Evolutionary conservation across 2,329 filamentous ascomycete species (phyloP).

Genomic region (Catunica adiposa): DNA sequence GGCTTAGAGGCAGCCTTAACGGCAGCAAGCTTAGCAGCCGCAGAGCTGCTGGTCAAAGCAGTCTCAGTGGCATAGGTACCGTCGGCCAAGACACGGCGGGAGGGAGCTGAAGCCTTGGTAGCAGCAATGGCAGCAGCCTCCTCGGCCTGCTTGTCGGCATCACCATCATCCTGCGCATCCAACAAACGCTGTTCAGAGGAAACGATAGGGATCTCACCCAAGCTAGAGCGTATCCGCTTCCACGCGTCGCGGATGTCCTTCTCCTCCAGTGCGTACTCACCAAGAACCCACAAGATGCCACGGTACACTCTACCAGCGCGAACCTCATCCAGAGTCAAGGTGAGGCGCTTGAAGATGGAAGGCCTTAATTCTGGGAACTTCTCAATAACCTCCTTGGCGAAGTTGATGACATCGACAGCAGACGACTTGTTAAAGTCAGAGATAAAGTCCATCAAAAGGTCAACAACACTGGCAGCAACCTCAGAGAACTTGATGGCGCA

Average conservation of each 20-base stretch:
- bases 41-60: slow-evolving; percentile 82
- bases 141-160: slow-evolving; percentile 32
- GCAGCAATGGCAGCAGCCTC: slow-evolving; percentile 59
- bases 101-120: slow-evolving; percentile 58
- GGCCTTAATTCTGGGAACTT: slow-evolving; percentile 84
- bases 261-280: slow-evolving; percentile 88
- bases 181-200: slow-evolving; percentile 84
- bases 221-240: slow-evolving; percentile 83
- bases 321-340: slow-evolving; percentile 81
- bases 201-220: slow-evolving; percentile 93
- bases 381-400: slow-evolving; percentile 97
- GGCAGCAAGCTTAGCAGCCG: slow-evolving; percentile 80
- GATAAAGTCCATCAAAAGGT: slow-evolving; percentile 96
- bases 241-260: slow-evolving; percentile 90
- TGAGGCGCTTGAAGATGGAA: slow-evolving; percentile 74
- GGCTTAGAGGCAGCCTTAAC: slow-evolving; percentile 96
- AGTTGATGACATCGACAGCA: slow-evolving; percentile 92
- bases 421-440: slow-evolving; percentile 95
- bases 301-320: slow-evolving; percentile 94
- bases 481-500: slow-evolving; percentile 99
- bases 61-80: slow-evolving; percentile 96
- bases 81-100: slow-evolving; percentile 81
- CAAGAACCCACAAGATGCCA: slow-evolving; percentile 92
- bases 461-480: slow-evolving; percentile 90
- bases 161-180: slow-evolving; percentile 63